These are phyloP conservation scores for Pulicaria dysenterica DNA, from an alignment of 129 eudicot genomes.

Conservation along the genomic window DNA sequence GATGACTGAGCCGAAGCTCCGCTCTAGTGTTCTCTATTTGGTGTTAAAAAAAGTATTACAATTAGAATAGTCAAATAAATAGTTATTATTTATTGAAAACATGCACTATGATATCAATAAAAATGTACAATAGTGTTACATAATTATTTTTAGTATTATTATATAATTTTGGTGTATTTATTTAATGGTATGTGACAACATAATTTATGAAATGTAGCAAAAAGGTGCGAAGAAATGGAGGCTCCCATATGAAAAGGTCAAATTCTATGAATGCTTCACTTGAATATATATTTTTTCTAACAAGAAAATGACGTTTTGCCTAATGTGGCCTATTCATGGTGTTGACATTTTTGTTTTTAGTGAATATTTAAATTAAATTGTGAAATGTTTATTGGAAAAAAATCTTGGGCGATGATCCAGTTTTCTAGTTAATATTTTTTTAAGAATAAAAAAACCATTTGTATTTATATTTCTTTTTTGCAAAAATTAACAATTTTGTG, in stretches of 20 bases:
- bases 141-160: background rate
- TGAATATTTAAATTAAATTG: constrained; percentile 13
- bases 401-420: constrained; percentile 23
- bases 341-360: constrained; percentile 48
- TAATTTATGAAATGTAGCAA: constrained; percentile 35
- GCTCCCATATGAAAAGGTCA: constrained; percentile 47
- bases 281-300: constrained; percentile 27
- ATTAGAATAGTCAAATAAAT: background rate
- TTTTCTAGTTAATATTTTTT: constrained; percentile 7
- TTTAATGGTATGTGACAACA: constrained; percentile 41
- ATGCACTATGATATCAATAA: too few relatives aligned
- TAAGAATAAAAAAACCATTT: background rate
- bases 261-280: constrained; percentile 34
- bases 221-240: constrained; percentile 40
- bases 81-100: too few relatives aligned
- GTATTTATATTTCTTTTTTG: background rate
- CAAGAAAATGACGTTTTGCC: constrained; percentile 48
- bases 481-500: background rate
- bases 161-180: background rate
- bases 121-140: too few relatives aligned
- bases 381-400: constrained; percentile 18
- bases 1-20: too few relatives aligned
- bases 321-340: constrained; percentile 30
- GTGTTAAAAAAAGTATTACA: too few relatives aligned
- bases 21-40: too few relatives aligned